Evolutionary conservation across 2,329 filamentous ascomycete genomes (phyloP).

Genomic region (Truncatella angustata): DNA sequence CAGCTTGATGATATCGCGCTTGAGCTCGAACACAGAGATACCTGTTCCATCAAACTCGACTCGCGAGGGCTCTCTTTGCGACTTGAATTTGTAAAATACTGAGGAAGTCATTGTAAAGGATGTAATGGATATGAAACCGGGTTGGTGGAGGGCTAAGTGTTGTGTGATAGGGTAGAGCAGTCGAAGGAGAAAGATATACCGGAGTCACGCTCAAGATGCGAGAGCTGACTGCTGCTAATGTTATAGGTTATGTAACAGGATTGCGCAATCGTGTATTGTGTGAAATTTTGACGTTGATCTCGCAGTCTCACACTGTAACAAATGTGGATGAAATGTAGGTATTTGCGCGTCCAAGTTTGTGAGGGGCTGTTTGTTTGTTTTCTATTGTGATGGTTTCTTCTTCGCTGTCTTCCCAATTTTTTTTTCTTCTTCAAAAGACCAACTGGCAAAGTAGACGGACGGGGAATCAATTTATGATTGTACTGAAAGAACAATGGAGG

Average conservation of each 20-base stretch:
- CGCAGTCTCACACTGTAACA: background rate
- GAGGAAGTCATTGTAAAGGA: conserved; percentile 78
- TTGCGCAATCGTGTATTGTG: background rate
- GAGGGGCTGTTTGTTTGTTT: conserved; percentile 12
- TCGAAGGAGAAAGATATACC: background rate
- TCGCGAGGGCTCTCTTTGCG: conserved; percentile 89
- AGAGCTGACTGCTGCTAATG: background rate
- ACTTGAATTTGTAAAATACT: conserved; percentile 99
- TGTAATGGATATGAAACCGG: conserved; percentile 14
- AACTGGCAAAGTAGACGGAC: conserved; percentile 30
- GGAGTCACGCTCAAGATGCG: background rate
- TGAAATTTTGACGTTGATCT: background rate
- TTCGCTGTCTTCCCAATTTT: conserved; percentile 11
- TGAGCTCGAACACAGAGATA: conserved; percentile 97
- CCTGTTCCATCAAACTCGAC: conserved; percentile 97
- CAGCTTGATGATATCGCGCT: conserved; percentile 95
- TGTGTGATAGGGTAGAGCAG: background rate
- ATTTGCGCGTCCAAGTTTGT: conserved; percentile 3
- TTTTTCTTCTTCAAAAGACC: conserved; percentile 25
- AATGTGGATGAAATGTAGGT: conserved; percentile 2
- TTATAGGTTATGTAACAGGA: background rate
- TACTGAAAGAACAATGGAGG: conserved; percentile 31
- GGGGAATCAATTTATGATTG: conserved; percentile 34
- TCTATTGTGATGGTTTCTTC: conserved; percentile 8
- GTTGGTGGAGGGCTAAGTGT: conserved; percentile 11